Base-by-base conservation (phyloP, 2,329 filamentous ascomycete species). In the Dothistroma septosporum region DNA sequence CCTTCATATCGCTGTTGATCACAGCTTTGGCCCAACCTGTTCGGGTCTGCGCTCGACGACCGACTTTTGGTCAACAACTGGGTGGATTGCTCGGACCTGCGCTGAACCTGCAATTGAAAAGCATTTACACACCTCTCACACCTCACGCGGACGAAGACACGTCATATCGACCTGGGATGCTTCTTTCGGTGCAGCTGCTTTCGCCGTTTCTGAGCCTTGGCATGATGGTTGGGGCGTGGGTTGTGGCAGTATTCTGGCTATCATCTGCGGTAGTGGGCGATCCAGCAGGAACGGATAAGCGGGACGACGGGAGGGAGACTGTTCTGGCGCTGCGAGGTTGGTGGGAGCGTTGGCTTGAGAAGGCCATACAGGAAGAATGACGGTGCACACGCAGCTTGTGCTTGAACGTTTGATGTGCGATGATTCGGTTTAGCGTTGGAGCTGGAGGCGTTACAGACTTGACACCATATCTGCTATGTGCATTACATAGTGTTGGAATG, bases 211-310 rank as follows among this genome's bases (percentile, higher is more conserved):
- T 86, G 53, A 83, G 83, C 57, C 72, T 85, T 11, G 82, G 80
- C 41, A 76, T 86, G 52, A 79, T 84, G 21, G 71, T 85, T 14
- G 80, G 81, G 1, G 79, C 81, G 6, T 87, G 84, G 84, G 80
- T 82, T 0, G 79, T 83, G 0, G 84, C 83, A 0, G 81, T 78
- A 21, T 87, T 87, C 74, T 87, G 85, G 85, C 74, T 85, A 55
- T 62, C 64, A 6, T 70, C 68, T 14, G 61, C 62, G 67, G 82
- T 87, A 11, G 75, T 87, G 53, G 85, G 85, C 4, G 85, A 87
- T 72, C 85, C 85, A 32, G 83, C 85, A 58, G 80, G 82, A 28
- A 77, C 76, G 61, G 82, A 84, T 67, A 78, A 78, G 61, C 80
- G 81, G 64, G 85, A 87, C 63, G 85, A 87, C 65, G 85, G 85